Base-by-base conservation (phyloP, 768 basidiomycete species). In the Trametes cubensis region DNA sequence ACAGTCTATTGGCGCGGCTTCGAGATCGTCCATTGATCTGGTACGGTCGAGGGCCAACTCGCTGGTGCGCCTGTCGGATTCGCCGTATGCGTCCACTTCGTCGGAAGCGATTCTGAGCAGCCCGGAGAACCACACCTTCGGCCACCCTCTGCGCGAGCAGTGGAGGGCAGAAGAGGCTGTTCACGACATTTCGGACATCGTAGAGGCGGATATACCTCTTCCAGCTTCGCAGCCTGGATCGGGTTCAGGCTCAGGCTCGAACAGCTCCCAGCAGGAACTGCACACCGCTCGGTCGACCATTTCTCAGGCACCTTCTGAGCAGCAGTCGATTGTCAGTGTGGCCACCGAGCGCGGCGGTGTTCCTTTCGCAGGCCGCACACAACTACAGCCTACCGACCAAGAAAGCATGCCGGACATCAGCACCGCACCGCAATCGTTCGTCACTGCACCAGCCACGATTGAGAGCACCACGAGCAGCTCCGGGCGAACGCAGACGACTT, bases 101-200 rank as follows among this genome's bases (percentile, higher is more conserved):
- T 75, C 79, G 13, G 78, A 81, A 40, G 82, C 79, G 44, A 69
- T 76, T 20, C 73, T 75, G 55, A 81, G 80, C 66, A 83, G 80
- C 49, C 78, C 80, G 0, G 88, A 90, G 69, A 89, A 89, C 70
- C 81, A 90, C 71, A 92, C 90, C 10, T 92, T 92, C 73, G 90
- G 90, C 14, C 81, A 85, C 42, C 80, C 80, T 0, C 74, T 86
- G 71, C 70, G 80, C 57, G 71, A 80, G 71, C 68, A 76, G 54
- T 72, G 75, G 68, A 75, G 71, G 15, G 76, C 64, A 41, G 71
- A 56, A 30, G 66, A 68, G 30, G 64, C 58, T 20, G 61, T 54
- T 28, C 67, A 64, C 4, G 67, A 66, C 25, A 56, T 65, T 0
- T 58, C 65, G 20, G 63, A 70, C 56, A 58, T 67, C 6, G 60